Percentiles rank a stretch among this genome's conserved stretches.
Conservation (phyloP, 495 filamentous ascomycete genomes). For the Penicillium cataractarum region DNA sequence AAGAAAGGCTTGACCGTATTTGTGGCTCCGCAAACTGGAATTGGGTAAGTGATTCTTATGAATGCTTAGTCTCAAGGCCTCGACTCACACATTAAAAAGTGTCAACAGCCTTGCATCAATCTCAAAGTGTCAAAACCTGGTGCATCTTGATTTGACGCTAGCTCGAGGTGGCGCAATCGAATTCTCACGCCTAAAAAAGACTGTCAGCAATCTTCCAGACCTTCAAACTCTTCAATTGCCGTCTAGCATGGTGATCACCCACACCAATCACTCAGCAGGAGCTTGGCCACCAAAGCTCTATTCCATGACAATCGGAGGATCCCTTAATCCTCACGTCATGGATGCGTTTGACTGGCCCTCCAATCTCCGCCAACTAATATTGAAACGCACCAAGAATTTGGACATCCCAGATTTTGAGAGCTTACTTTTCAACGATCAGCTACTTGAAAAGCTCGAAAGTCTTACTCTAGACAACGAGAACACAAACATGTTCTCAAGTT, state of each 20-base stretch:
- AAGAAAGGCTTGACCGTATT: background rate
- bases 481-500: background rate
- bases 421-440: background rate
- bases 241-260: conserved; percentile 42
- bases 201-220: conserved; percentile 51
- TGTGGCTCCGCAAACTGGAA: background rate
- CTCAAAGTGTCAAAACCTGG: conserved; percentile 61
- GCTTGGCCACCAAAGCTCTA: conserved; percentile 7
- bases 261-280: conserved; percentile 16
- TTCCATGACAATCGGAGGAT: background rate
- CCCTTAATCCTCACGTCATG: background rate
- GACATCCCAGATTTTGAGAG: background rate
- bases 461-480: background rate
- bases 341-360: conserved; percentile 2
- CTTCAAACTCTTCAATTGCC: conserved; percentile 60
- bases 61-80: background rate
- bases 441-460: background rate
- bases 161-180: conserved; percentile 54
- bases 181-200: conserved; percentile 55
- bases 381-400: background rate
- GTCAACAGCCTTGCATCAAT: conserved; percentile 67
- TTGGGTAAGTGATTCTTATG: background rate
- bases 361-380: background rate
- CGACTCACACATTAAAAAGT: conserved; percentile 19
- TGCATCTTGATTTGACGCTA: conserved; percentile 61